Evolutionary conservation across 2,329 filamentous ascomycete species (phyloP).

Genomic region (Pseudocercospora vitis): DNA sequence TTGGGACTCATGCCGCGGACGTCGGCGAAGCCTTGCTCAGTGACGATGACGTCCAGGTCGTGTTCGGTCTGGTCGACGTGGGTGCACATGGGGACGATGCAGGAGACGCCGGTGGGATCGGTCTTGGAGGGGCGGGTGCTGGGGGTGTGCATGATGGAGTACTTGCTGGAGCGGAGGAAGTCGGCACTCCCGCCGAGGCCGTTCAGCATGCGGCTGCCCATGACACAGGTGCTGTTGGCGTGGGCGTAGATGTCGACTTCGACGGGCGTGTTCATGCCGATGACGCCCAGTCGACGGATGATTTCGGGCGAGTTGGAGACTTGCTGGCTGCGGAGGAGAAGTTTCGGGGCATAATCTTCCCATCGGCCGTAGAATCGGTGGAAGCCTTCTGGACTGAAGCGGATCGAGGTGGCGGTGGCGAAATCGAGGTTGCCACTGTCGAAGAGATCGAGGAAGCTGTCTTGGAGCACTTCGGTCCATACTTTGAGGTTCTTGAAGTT

Average conservation of each 20-base stretch:
- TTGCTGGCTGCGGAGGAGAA: constrained; percentile 82
- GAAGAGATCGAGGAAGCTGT: constrained; percentile 90
- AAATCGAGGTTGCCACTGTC: constrained; percentile 86
- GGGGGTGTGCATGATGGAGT: constrained; percentile 92
- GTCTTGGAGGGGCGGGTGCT: constrained; percentile 76
- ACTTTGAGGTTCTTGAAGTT: constrained; percentile 87
- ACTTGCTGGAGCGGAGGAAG: constrained; percentile 76
- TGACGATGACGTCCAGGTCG: constrained; percentile 86
- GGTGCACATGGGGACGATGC: constrained; percentile 92
- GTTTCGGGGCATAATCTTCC: constrained; percentile 75
- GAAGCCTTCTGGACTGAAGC: constrained; percentile 89
- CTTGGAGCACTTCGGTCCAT: constrained; percentile 91
- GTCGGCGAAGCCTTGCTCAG: constrained; percentile 75
- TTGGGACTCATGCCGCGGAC: constrained; percentile 77
- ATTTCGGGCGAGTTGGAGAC: constrained; percentile 90
- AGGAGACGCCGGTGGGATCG: constrained; percentile 77
- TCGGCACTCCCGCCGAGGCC: constrained; percentile 79
- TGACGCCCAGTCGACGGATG: constrained; percentile 80
- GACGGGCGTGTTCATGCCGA: constrained; percentile 93
- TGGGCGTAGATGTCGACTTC: constrained; percentile 95
- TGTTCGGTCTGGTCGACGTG: constrained; percentile 93
- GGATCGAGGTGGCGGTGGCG: constrained; percentile 84
- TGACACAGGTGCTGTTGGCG: constrained; percentile 86
- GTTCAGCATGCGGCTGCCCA: constrained; percentile 85
- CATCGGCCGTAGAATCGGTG: constrained; percentile 86